Conservation (phyloP, 495 filamentous ascomycete species). For the Xylaria palmicola region DNA sequence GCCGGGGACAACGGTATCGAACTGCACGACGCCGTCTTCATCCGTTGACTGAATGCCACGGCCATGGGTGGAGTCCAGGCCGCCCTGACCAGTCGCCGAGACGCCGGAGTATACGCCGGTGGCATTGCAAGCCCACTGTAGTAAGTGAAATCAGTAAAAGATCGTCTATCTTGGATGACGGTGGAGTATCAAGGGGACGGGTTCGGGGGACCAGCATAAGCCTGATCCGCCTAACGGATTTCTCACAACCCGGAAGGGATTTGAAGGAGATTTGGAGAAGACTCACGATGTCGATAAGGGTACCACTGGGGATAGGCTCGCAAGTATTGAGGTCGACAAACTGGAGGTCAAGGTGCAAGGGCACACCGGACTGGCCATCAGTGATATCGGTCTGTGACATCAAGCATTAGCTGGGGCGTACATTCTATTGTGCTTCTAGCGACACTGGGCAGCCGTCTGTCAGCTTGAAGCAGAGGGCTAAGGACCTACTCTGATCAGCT, state of each 20-base stretch:
- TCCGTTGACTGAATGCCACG: slow-evolving; percentile 51
- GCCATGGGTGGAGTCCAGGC: slow-evolving; percentile 48
- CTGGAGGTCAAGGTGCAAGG: slow-evolving; percentile 53
- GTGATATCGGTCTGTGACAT: slow-evolving; percentile 44
- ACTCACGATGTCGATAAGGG: slow-evolving; percentile 55
- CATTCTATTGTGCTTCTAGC: neutral
- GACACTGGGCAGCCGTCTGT: neutral
- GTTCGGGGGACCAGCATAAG: neutral
- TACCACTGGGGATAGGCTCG: slow-evolving; percentile 42
- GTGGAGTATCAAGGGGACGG: neutral
- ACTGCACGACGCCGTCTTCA: slow-evolving; percentile 46
- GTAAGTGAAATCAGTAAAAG: neutral
- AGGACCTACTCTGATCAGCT: slow-evolving; percentile 41
- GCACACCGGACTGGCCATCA: slow-evolving; percentile 48
- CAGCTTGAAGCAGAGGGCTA: neutral
- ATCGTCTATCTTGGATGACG: neutral
- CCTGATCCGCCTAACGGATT: neutral
- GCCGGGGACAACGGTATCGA: slow-evolving; percentile 53
- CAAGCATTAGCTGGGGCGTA: slow-evolving; percentile 22
- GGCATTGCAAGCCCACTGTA: slow-evolving; percentile 43
- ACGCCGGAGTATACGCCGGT: slow-evolving; percentile 53
- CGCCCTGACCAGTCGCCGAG: slow-evolving; percentile 27
- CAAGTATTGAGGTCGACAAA: slow-evolving; percentile 55
- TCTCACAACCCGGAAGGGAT: neutral
- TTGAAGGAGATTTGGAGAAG: neutral